These are phyloP conservation scores for Akanthomyces dipterigenus DNA, from an alignment of 2,329 filamentous ascomycete species.

Conservation along the genomic window DNA sequence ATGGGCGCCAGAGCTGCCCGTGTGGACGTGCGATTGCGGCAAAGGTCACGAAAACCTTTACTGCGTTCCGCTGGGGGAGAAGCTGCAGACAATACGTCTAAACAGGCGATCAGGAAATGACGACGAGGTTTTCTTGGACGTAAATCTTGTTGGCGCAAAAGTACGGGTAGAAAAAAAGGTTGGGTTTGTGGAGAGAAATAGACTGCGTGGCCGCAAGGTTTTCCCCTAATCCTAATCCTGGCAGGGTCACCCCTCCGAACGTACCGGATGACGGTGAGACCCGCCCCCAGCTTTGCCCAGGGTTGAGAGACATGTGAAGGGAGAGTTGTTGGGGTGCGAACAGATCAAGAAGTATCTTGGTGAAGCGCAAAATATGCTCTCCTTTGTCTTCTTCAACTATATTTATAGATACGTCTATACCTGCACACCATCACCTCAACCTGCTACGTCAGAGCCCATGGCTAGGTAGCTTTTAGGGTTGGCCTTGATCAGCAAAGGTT, in stretches of 20 bases:
- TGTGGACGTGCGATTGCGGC: not conserved
- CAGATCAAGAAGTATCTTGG: no score
- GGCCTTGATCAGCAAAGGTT: not conserved
- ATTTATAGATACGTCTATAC: not conserved
- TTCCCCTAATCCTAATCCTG: not conserved
- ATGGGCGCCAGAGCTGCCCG: conserved; percentile 1
- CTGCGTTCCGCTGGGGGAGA: not conserved
- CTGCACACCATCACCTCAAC: not conserved
- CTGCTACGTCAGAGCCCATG: not conserved
- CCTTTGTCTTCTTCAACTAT: not conserved
- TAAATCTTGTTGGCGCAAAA: not conserved
- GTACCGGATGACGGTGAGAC: conserved; percentile 4
- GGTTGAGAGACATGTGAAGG: not conserved
- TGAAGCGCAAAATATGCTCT: no score
- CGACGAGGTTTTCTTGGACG: not conserved
- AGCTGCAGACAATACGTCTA: not conserved
- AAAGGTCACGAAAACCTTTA: not conserved
- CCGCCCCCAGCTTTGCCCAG: not conserved
- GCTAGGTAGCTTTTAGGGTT: not conserved
- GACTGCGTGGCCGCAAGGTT: not conserved
- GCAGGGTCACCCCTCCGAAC: not conserved
- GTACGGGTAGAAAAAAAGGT: not conserved
- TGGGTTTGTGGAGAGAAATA: conserved; percentile 1
- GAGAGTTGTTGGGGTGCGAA: not conserved
- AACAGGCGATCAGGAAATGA: not conserved